A percentile compares a stretch with the other conserved stretches of the same genome.
Conservation (phyloP, 2,329 filamentous ascomycete genomes). For the Aspergillus novofumigatus region DNA sequence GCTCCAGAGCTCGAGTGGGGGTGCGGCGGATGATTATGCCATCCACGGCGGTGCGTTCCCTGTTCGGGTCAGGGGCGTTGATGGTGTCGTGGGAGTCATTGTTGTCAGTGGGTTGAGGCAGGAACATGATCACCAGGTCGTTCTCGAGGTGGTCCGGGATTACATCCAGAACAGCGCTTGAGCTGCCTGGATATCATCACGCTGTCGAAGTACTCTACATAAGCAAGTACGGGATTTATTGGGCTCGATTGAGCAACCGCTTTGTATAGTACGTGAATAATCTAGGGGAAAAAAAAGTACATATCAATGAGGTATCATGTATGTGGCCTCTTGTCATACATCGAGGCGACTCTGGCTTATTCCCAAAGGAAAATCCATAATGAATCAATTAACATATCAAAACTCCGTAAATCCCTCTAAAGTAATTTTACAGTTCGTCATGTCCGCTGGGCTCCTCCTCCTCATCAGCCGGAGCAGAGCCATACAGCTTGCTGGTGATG, state of each 20-base stretch:
- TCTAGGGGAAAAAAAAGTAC: neutral
- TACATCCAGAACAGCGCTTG: constrained; percentile 30
- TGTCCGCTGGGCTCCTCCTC: constrained; percentile 68
- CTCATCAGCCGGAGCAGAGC: constrained; percentile 59
- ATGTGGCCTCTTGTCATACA: neutral
- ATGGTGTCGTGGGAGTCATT: constrained; percentile 70
- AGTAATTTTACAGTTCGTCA: constrained; percentile 69
- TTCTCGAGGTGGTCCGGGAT: constrained; percentile 64
- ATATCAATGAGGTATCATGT: neutral
- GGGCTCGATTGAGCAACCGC: no score
- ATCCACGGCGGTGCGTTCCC: constrained; percentile 76
- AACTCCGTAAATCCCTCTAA: constrained; percentile 37
- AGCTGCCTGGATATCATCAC: neutral
- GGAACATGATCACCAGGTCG: constrained; percentile 71
- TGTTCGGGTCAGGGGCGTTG: constrained; percentile 66
- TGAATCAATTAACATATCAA: constrained; percentile 20
- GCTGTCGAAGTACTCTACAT: neutral
- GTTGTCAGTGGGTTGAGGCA: constrained; percentile 74
- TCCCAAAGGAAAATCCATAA: constrained; percentile 18
- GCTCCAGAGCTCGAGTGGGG: constrained; percentile 50
- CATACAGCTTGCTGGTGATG: constrained; percentile 97
- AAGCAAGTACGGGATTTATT: neutral
- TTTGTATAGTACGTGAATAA: neutral
- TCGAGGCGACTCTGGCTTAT: constrained; percentile 4
- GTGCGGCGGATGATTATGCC: constrained; percentile 58